Percentiles rank a stretch among this genome's conserved stretches.
Conservation (phyloP, 2,329 filamentous ascomycete species). For the Fusarium marasasianum region DNA sequence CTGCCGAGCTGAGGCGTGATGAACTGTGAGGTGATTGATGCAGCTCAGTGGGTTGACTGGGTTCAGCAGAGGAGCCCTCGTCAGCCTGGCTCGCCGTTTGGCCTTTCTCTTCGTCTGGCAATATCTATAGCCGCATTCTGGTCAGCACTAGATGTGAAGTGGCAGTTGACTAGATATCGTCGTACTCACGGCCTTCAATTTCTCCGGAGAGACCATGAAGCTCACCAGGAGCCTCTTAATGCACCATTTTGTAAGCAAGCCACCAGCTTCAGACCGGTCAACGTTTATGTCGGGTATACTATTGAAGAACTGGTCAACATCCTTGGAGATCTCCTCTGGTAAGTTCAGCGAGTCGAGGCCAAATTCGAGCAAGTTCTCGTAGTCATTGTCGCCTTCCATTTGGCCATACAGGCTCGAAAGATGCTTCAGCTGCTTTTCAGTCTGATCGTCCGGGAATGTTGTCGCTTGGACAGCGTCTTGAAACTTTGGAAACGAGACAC, state of each 20-base stretch:
- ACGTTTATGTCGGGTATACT: rapidly evolving
- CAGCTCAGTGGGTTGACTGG: no score
- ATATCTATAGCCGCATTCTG: not conserved
- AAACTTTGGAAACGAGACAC: rapidly evolving
- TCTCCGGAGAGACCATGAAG: not conserved
- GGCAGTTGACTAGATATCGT: not conserved
- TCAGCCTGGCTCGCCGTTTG: no score
- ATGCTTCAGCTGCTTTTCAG: not conserved
- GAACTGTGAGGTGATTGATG: no score
- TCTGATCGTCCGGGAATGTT: not conserved
- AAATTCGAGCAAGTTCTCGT: rapidly evolving
- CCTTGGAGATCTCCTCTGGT: rapidly evolving
- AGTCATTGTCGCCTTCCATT: not conserved
- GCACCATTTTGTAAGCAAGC: no score
- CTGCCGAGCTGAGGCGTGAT: no score
- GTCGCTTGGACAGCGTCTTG: not conserved
- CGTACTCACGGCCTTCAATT: not conserved
- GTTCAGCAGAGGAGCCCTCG: no score
- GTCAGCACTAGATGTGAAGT: not conserved
- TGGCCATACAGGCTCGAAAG: not conserved
- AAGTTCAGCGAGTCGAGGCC: not conserved
- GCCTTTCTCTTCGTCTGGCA: not conserved
- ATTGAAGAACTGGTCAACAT: not conserved
- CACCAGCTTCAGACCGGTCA: not conserved
- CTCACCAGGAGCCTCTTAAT: not conserved